phyloP scores from a whole-genome alignment of 306 rosid species.

The Boehmeria nivea region DNA sequence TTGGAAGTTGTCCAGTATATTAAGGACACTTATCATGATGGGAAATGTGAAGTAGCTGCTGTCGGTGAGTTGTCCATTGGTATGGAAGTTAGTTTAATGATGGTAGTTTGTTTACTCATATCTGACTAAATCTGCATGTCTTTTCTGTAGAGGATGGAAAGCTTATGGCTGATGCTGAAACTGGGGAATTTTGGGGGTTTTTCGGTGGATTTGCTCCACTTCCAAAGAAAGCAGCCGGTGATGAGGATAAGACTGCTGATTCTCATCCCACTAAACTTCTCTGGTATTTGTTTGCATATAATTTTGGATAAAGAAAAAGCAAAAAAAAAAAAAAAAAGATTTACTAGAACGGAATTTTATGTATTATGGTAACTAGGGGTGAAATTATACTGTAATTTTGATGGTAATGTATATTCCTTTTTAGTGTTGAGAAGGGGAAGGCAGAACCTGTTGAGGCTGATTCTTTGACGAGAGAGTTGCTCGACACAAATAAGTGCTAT shows the following conservation, averaged over 20 bases:
- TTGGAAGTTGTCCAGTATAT: constrained; percentile 91
- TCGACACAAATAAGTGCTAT: constrained; percentile 76
- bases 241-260: constrained; percentile 48
- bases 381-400: constrained; percentile 1
- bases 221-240: constrained; percentile 65
- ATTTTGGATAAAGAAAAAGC: constrained; percentile 8
- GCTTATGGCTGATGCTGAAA: constrained; percentile 93
- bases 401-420: constrained; percentile 7
- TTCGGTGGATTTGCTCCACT: constrained; percentile 99
- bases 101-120: constrained; percentile 21
- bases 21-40: constrained; percentile 89
- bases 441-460: constrained; percentile 58
- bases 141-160: constrained; percentile 81
- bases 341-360: too few species aligned
- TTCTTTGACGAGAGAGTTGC: constrained; percentile 67
- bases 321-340: too few species aligned
- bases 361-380: constrained; percentile 14
- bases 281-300: constrained; percentile 41
- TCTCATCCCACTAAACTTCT: constrained; percentile 64
- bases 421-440: constrained; percentile 70
- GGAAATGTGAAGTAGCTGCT: constrained; percentile 91
- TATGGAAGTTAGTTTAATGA: constrained; percentile 4
- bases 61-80: constrained; percentile 66
- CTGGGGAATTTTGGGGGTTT: constrained; percentile 94
- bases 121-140: constrained; percentile 30